These are phyloP conservation scores for Coemansia reversa DNA, from an alignment of 192 early-diverging fungal genomes.

Conservation along the genomic window DNA sequence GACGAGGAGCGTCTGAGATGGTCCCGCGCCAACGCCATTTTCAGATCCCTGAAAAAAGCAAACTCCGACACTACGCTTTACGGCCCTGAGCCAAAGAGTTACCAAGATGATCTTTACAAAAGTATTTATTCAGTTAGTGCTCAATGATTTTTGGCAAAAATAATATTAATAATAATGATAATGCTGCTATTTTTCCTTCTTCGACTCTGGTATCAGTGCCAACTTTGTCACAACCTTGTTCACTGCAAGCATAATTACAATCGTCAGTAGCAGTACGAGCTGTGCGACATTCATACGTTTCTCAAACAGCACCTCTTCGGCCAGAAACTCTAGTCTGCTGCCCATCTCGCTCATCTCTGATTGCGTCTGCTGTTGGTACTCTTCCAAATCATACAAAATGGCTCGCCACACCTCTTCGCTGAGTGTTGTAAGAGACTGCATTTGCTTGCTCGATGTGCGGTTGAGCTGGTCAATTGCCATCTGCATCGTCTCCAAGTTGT, in stretches of 20 bases:
- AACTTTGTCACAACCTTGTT: slow-evolving; percentile 51
- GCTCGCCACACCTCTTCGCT: slow-evolving; percentile 58
- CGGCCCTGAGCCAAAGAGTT: not conserved
- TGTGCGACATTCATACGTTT: slow-evolving; percentile 58
- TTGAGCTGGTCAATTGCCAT: slow-evolving; percentile 67
- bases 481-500: slow-evolving; percentile 64
- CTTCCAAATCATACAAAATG: slow-evolving; percentile 54
- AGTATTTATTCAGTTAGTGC: not conserved
- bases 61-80: not conserved
- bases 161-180: no score
- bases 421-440: slow-evolving; percentile 60
- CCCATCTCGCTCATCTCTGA: slow-evolving; percentile 36
- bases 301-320: slow-evolving; percentile 56
- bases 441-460: slow-evolving; percentile 60
- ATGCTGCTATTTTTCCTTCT: slow-evolving; percentile 45
- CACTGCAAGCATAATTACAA: slow-evolving; percentile 47
- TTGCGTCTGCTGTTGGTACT: slow-evolving; percentile 50
- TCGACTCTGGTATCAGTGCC: slow-evolving; percentile 52
- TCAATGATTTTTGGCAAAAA: no score
- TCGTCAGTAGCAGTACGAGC: slow-evolving; percentile 47
- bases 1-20: slow-evolving; percentile 48
- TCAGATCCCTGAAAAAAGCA: slow-evolving; percentile 24
- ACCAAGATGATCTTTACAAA: not conserved
- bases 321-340: slow-evolving; percentile 41
- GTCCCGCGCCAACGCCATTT: slow-evolving; percentile 44